Evolutionary conservation across 2,329 filamentous ascomycete species (phyloP).

Genomic region (Phaeosphaeria sp.): DNA sequence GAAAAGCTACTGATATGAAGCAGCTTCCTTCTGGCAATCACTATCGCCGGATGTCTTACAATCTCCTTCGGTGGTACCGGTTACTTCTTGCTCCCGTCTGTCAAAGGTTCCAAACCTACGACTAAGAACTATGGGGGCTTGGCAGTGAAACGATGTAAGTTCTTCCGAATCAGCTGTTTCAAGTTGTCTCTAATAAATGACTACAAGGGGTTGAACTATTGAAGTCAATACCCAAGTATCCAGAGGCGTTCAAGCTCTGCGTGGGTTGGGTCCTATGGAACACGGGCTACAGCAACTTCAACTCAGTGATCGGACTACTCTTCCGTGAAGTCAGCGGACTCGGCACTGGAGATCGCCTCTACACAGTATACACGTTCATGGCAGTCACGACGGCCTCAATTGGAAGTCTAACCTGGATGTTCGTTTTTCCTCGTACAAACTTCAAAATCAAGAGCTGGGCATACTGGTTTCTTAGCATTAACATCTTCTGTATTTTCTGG

Average conservation of each 20-base stretch:
- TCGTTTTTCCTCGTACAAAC: slow-evolving; percentile 15
- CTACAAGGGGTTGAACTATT: slow-evolving; percentile 18
- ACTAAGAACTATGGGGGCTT: slow-evolving; percentile 4
- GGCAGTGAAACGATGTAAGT: slow-evolving; percentile 5
- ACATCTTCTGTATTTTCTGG: slow-evolving; percentile 9
- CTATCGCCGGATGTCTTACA: slow-evolving; percentile 4
- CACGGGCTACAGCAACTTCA: slow-evolving; percentile 24
- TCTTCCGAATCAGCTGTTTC: neutral
- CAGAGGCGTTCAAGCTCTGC: slow-evolving; percentile 26
- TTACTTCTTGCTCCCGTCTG: slow-evolving; percentile 4
- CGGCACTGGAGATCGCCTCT: slow-evolving; percentile 15
- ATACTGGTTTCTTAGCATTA: slow-evolving; percentile 6
- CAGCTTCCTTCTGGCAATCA: slow-evolving; percentile 11
- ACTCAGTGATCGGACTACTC: slow-evolving; percentile 12
- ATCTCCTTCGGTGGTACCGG: slow-evolving; percentile 7
- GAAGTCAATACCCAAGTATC: slow-evolving; percentile 13
- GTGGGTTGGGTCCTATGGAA: slow-evolving; percentile 30
- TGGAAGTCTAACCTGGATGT: slow-evolving; percentile 21
- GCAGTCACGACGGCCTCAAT: slow-evolving; percentile 20
- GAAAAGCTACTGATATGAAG: neutral
- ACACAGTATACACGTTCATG: slow-evolving; percentile 23
- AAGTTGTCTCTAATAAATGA: neutral
- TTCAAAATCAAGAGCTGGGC: slow-evolving; percentile 11
- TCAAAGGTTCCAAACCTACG: slow-evolving; percentile 7
- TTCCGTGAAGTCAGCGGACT: slow-evolving; percentile 26